A percentile compares a stretch with the other conserved stretches of the same genome.
Evolutionary conservation across 2,329 filamentous ascomycete species (phyloP).

Genomic region (Penicillium sp.): DNA sequence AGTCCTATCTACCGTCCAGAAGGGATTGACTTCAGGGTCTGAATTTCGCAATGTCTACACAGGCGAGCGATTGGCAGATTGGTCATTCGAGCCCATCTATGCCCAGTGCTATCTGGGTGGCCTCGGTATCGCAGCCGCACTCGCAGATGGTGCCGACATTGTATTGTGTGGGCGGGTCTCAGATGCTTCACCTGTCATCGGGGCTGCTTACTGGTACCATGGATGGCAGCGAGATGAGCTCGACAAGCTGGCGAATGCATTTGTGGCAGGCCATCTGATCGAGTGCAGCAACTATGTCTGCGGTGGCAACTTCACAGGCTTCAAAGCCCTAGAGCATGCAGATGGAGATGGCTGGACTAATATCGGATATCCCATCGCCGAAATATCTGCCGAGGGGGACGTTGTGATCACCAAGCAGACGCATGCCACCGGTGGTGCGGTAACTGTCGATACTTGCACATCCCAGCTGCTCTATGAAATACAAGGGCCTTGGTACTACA

Average conservation of each 20-base stretch:
- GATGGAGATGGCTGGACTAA: conserved; percentile 42
- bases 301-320: conserved; percentile 47
- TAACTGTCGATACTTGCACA: conserved; percentile 51
- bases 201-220: conserved; percentile 46
- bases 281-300: conserved; percentile 45
- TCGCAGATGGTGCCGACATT: conserved; percentile 45
- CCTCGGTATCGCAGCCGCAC: conserved; percentile 40
- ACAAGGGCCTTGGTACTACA: conserved; percentile 57
- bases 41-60: conserved; percentile 44
- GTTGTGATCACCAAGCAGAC: conserved; percentile 48
- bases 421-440: conserved; percentile 37
- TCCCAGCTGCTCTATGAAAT: conserved; percentile 56
- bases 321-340: conserved; percentile 34
- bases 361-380: conserved; percentile 48
- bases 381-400: conserved; percentile 42
- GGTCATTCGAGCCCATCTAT: conserved; percentile 36
- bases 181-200: conserved; percentile 46
- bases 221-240: conserved; percentile 40
- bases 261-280: conserved; percentile 41
- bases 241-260: conserved; percentile 41
- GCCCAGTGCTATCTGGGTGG: conserved; percentile 41
- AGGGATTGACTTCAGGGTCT: conserved; percentile 29
- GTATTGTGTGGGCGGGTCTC: conserved; percentile 47
- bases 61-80: conserved; percentile 30
- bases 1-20: conserved; percentile 36